These are phyloP conservation scores for Ophiostoma sp. DNA, from an alignment of 2,329 filamentous ascomycete species.

Conservation along the genomic window DNA sequence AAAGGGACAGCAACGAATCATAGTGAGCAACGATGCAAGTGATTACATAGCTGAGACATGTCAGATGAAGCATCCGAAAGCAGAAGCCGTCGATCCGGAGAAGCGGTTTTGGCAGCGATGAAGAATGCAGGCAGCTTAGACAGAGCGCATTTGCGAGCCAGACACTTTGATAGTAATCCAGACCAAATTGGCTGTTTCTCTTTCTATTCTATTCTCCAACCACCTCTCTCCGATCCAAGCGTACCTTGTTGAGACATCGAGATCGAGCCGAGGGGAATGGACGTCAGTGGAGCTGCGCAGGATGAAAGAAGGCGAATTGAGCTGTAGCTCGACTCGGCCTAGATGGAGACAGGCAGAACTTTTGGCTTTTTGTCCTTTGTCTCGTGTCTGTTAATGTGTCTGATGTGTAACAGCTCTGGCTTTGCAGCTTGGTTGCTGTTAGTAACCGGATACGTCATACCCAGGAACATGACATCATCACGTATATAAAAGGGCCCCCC, in stretches of 20 bases:
- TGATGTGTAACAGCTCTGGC: background rate
- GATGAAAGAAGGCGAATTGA: background rate
- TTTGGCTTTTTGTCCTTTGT: slow-evolving; percentile 5
- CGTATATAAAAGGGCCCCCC: background rate
- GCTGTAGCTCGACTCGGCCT: background rate
- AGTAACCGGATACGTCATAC: slow-evolving; percentile 14
- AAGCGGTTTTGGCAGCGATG: background rate
- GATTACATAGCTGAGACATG: background rate
- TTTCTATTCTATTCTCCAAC: background rate
- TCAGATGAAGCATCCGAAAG: background rate
- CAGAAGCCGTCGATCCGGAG: background rate
- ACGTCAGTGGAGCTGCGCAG: background rate
- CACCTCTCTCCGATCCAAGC: background rate
- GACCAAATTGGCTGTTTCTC: background rate
- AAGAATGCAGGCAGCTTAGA: background rate
- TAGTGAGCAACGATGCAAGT: background rate
- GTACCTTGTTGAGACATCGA: background rate
- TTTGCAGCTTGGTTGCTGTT: background rate
- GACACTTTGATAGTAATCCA: background rate
- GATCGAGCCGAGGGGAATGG: background rate
- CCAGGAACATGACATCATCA: slow-evolving; percentile 15
- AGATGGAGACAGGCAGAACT: background rate
- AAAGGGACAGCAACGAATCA: background rate
- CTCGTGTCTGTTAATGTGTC: background rate
- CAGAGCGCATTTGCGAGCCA: background rate